Base-by-base conservation (phyloP, 2,329 filamentous ascomycete genomes). In the Leptographium flavum region DNA sequence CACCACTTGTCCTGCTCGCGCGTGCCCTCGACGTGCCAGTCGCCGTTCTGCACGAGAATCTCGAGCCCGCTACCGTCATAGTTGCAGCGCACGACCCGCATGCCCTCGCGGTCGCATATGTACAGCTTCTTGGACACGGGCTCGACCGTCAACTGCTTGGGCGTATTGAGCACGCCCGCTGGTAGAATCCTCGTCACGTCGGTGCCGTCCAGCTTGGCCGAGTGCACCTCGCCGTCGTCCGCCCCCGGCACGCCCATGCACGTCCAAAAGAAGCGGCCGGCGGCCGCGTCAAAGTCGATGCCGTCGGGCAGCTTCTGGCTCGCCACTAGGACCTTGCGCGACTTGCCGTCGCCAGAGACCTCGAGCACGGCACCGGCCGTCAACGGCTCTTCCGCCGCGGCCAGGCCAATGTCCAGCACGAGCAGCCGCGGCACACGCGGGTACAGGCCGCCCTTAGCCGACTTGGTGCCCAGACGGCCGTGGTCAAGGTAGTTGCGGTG, bases 161-260 rank as follows among this genome's bases (percentile, higher is more conserved):
- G 67, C 0, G 75, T 79, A 53, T 76, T 64, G 1, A 71, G 56
- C 0, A 50, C 40, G 0, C 73, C 72, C 0, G 50, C 40, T 0
- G 64, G 51, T 0, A 79, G 55, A 2, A 79, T 53, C 1, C 60
- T 60, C 9, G 55, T 52, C 4, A 69, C 52, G 39, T 71, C 58
- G 11, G 50, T 62, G 1, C 76, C 74, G 43, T 75, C 68, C 2
- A 73, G 54, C n/a, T 65, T 63, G n/a, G 63, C 58, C 2, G 63
- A 66, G 49, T 59, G 58, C 5, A 74, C 56, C 1, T 60, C 56
- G 15, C 70, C 70, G 47, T 71, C 62, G 17, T 60, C 59, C 4
- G 56, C 51, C 11, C 55, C 55, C 0, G 61, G 62, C 2, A 55
- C 40, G 0, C 70, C 70, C 70, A 73, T 73, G 51, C 60, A 63